phyloP scores from a whole-genome alignment of 371 early-diverging fungal species.

The Mortierella sp. region DNA sequence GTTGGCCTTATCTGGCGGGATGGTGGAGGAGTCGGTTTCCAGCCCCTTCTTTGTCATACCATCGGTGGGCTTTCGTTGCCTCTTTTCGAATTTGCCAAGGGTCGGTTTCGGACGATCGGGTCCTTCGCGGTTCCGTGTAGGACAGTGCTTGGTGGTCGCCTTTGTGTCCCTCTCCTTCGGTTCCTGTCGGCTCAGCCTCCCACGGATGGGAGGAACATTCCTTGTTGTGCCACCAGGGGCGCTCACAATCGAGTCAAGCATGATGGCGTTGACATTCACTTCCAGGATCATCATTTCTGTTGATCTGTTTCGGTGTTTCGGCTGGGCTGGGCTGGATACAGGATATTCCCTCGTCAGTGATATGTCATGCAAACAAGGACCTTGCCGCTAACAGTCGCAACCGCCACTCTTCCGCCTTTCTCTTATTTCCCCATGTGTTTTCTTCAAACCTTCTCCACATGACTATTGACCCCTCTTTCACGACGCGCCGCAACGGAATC shows the following conservation, averaged over 20 bases:
- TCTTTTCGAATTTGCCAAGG: constrained; percentile 7
- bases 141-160: background rate
- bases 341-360: background rate
- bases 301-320: background rate
- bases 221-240: background rate
- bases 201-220: background rate
- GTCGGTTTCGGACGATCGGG: constrained; percentile 2
- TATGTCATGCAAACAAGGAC: constrained; percentile 14
- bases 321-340: background rate
- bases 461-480: background rate
- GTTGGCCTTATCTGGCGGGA: background rate
- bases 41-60: constrained; percentile 2
- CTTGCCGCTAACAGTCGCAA: constrained; percentile 30
- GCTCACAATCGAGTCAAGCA: background rate
- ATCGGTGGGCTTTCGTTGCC: background rate
- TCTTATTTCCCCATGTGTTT: background rate
- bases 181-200: background rate
- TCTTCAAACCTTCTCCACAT: background rate
- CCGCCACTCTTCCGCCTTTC: constrained; percentile 9
- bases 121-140: background rate
- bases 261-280: background rate
- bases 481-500: constrained; percentile 5
- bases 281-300: background rate
- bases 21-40: constrained; percentile 2
- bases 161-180: background rate